Base-by-base conservation (phyloP, 2,329 filamentous ascomycete genomes). In the Stylonectria norvegica region DNA sequence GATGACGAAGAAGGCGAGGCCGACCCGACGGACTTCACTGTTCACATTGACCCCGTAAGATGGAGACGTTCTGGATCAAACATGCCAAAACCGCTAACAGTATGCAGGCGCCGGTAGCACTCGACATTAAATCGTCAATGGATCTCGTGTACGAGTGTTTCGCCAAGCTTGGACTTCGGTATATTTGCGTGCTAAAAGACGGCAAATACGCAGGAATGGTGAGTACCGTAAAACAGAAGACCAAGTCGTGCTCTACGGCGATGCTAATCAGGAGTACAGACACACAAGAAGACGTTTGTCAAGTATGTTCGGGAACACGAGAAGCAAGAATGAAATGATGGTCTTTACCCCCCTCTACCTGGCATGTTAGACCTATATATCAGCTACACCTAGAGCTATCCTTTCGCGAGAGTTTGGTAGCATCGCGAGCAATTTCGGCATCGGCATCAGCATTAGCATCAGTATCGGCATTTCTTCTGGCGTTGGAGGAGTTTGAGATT, bases 131-230 rank as follows among this genome's bases (percentile, higher is more conserved):
- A 52, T 93, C 86, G 1, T 88, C 93, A 0, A 90, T 97, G 79
- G 90, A 97, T 60, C 69, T 98, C 27, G 93, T 96, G 4, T 96
- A 95, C 57, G 93, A 98, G 61, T 91, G 89, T 57, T 98, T 97
- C 62, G 86, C 88, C 36, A 98, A 98, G 66, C 73, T 98, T 7
- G 93, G 93, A 2, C 66, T 98, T 50, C 76, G 93, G 47, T 97
- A 95, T 64, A 85, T 98, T 35, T 97, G 93, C 61, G 89, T 96
- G 4, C 70, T 93, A 18, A 79, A 78, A 40, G 83, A 95, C 50
- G 93, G 93, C 17, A 81, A 80, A 46, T 98, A 88, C 66, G 86
- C 86, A 2, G 93, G 93, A 47, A 78, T 98, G 73, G 89, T 95
- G 64, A 70, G 81, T 69, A 11, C 29, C n/a, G n/a, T n/a, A n/a